Evolutionary conservation across 768 basidiomycete genomes (phyloP), one percentile per base, ranked within the genome.

Genomic region (Leccinum pellstonianum): DNA sequence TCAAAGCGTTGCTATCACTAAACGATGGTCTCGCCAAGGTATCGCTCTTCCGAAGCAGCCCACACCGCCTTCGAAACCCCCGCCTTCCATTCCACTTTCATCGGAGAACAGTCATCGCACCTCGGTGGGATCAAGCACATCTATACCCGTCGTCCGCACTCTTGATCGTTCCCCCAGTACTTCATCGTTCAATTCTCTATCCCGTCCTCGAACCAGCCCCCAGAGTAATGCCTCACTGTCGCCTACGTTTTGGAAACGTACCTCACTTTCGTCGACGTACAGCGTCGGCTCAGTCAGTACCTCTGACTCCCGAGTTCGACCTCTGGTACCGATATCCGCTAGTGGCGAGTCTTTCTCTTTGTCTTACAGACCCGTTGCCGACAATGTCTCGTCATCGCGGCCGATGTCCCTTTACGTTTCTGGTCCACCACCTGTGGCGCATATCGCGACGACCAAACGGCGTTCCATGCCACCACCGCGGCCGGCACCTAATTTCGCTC

Each of bases 391-490:
- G 15, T 49, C 63, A 8, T 54, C 58, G 47, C 52, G 69, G 35
- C 67, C 69, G 5, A 64, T 69, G 57, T 73, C 71, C 23, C 56
- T 71, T 49, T 61, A 62, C 8, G 55, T 62, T 23, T 27, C 62
- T 52, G 57, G 60, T 6, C 58, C 63, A 23, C 63, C 61, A 19
- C 56, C 60, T 14, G 52, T 63, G 41, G 56, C 62, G 10, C 53
- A 65, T 54, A 52, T 54, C 31, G 63, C 61, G 37, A 75, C 77
- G 5, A 63, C 77, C 31, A 80, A 86, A 65, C 79, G 90, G 43
- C 67, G 76, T 19, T 90, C 87, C 4, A 81, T 88, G 70, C 88
- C 90, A 3, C 90, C 90, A 17, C 87, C 84, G 29, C 85, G 87
- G 14, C 90, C 90, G 31, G 83, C 86, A 4, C 89, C 91, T 0